Percentiles rank a stretch among this genome's conserved stretches.
phyloP scores from a whole-genome alignment of 257 asterid species.

The Forsythia viridissima region DNA sequence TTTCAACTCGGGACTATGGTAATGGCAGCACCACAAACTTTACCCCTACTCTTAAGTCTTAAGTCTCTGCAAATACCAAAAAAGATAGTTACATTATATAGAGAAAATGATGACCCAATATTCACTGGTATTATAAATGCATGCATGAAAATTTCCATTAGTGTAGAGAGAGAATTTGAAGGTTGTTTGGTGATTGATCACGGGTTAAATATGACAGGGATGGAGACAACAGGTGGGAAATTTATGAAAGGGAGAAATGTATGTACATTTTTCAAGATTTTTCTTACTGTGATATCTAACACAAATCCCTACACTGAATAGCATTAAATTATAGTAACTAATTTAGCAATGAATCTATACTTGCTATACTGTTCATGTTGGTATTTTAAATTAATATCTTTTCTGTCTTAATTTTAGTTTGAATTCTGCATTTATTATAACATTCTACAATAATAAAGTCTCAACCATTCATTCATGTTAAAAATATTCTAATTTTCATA shows the following conservation, averaged over 20 bases:
- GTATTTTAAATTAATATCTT: background rate
- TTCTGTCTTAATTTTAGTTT: too few relatives aligned
- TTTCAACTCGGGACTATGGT: too few relatives aligned
- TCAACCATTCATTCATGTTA: too few relatives aligned
- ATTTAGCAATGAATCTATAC: background rate
- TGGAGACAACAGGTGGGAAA: slow-evolving; percentile 35
- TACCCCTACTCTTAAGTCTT: too few relatives aligned
- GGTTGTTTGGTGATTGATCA: slow-evolving; percentile 42
- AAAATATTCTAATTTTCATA: too few relatives aligned
- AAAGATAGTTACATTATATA: slow-evolving; percentile 17
- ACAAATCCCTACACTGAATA: slow-evolving; percentile 19
- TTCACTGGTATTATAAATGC: slow-evolving; percentile 2
- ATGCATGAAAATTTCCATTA: slow-evolving; percentile 24
- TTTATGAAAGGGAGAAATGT: background rate
- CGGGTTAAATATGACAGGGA: slow-evolving; percentile 25
- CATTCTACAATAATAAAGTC: too few relatives aligned
- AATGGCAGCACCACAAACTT: too few relatives aligned
- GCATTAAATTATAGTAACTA: slow-evolving; percentile 5
- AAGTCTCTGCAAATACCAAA: background rate
- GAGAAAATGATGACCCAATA: slow-evolving; percentile 13
- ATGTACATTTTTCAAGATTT: slow-evolving; percentile 12
- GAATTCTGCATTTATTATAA: too few relatives aligned
- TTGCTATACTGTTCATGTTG: background rate
- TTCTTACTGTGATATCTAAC: slow-evolving; percentile 31
- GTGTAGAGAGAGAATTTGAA: slow-evolving; percentile 33